Conservation (phyloP, 331 rosid genomes). For the Arachis monticola region DNA sequence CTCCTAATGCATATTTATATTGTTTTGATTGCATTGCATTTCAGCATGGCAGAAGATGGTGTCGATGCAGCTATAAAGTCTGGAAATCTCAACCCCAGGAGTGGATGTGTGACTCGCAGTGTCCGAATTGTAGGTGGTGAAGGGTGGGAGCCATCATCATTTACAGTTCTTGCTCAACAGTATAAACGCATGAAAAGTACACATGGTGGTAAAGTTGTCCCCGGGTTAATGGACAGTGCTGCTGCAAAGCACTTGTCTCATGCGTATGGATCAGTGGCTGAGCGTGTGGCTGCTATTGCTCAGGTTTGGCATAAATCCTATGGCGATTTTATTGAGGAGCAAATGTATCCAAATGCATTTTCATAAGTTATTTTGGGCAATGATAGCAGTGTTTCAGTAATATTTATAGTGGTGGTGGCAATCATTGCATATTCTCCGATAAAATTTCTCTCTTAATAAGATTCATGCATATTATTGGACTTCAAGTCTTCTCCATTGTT, state of each 20-base stretch:
- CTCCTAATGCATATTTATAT: conserved; percentile 28
- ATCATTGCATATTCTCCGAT: conserved; percentile 19
- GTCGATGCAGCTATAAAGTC: conserved; percentile 91
- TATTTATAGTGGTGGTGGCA: conserved; percentile 3
- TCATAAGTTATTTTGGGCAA: conserved; percentile 12
- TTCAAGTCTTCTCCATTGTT: conserved; percentile 12
- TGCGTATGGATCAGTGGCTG: conserved; percentile 87
- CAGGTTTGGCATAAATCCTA: conserved; percentile 66
- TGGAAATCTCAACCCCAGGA: conserved; percentile 77
- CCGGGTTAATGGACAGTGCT: conserved; percentile 88
- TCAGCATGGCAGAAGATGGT: conserved; percentile 99
- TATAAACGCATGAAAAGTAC: conserved; percentile 86
- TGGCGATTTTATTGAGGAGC: conserved; percentile 21
- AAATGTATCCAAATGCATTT: conserved; percentile 19
- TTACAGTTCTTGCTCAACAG: conserved; percentile 91
- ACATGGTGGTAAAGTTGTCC: conserved; percentile 78
- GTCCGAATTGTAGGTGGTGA: conserved; percentile 81
- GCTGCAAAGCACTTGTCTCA: conserved; percentile 87
- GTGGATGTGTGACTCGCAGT: conserved; percentile 67
- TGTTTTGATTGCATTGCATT: conserved; percentile 43
- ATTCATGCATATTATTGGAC: conserved; percentile 16
- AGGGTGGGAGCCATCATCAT: conserved; percentile 92
- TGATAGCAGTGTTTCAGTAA: conserved; percentile 18
- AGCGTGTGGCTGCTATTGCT: conserved; percentile 89
- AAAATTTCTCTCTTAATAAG: neutral